Conservation (phyloP, 805 yeast species). For the Wickerhamiella bombiphila region DNA sequence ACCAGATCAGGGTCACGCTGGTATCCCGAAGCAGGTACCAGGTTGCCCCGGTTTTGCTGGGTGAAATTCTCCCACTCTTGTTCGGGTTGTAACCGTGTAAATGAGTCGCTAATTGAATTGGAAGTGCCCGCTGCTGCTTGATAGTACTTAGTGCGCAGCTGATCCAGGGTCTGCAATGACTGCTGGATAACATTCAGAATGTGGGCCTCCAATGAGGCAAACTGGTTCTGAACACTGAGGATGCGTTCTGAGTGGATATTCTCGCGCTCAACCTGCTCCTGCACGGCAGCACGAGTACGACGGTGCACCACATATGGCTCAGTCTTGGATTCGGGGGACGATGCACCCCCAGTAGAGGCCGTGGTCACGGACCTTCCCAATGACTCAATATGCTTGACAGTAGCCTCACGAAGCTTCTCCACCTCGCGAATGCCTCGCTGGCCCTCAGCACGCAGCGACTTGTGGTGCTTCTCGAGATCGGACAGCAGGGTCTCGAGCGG, state of each 20-base stretch:
- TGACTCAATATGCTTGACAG: conserved; percentile 28
- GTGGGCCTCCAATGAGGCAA: conserved; percentile 31
- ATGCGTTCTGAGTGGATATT: conserved; percentile 31
- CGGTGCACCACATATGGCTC: conserved; percentile 36
- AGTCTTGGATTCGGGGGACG: conserved; percentile 26
- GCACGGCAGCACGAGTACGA: conserved; percentile 24
- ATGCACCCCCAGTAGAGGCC: conserved; percentile 5
- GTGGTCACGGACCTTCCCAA: conserved; percentile 24
- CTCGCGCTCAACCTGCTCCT: conserved; percentile 31
- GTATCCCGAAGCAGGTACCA: conserved; percentile 23
- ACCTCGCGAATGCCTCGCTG: conserved; percentile 25
- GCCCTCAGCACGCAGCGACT: conserved; percentile 25
- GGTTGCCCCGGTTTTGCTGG: conserved; percentile 20
- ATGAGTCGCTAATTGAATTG: conserved; percentile 21
- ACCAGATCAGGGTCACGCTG: conserved; percentile 27
- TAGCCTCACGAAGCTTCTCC: conserved; percentile 22
- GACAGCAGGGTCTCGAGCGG: conserved; percentile 27
- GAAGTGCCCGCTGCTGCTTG: conserved; percentile 21
- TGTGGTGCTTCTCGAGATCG: conserved; percentile 30
- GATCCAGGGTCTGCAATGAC: conserved; percentile 23
- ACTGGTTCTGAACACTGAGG: conserved; percentile 27
- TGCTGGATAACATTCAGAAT: conserved; percentile 29
- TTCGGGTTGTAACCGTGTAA: conserved; percentile 26
- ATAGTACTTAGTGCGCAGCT: conserved; percentile 21
- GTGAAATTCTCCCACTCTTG: conserved; percentile 33